Evolutionary conservation across 768 basidiomycete genomes (phyloP), one percentile per base, ranked within the genome.

Genomic region (Xerocomellus chrysenteron): DNA sequence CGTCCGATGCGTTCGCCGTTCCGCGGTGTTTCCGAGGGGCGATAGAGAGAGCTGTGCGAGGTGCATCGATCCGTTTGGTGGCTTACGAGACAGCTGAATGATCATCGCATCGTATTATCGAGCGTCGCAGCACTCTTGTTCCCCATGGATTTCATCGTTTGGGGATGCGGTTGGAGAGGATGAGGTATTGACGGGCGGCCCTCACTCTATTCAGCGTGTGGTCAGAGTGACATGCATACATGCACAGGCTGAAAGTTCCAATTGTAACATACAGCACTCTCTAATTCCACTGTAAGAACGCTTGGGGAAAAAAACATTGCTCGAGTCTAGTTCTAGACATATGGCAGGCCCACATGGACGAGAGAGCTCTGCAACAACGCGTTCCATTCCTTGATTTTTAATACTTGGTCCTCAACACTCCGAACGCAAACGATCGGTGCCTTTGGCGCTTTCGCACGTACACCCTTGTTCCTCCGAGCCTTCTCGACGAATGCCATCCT

Each of bases 1-100:
- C 53, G 21, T 56, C 54, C 54, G 57, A 58, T 40, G 43, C 17
- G 7, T 41, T 57, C 54, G 54, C 43, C 47, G 4, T 45, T 50
- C 57, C 54, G 57, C 47, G 37, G 57, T 11, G 24, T 56, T 28
- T 39, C 30, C 56, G 33, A 47, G 47, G 13, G 13, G 19, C 19
- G n/a, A 19, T 5, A 21, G 40, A 12, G 32, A 16, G 32, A 19
- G n/a, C 26, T 19, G 43, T 47, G 26, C 51, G 42, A 19, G 26
- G 41, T 35, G 5, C n/a, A 14, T 26, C 33, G 33, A 32, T 26
- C 12, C 12, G 17, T 36, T 37, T 35, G 17, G n/a, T 21, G 35
- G 45, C 41, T 36, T 26, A 24, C 41, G 21, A 44, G n/a, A 28
- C 41, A 10, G 32, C 28, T 30, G 5, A 4, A 30, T 30, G 30